Percentiles rank a stretch among this genome's conserved stretches.
These are phyloP conservation scores for Alternaria sp. DNA, from an alignment of 2,329 filamentous ascomycete genomes.

Conservation along the genomic window DNA sequence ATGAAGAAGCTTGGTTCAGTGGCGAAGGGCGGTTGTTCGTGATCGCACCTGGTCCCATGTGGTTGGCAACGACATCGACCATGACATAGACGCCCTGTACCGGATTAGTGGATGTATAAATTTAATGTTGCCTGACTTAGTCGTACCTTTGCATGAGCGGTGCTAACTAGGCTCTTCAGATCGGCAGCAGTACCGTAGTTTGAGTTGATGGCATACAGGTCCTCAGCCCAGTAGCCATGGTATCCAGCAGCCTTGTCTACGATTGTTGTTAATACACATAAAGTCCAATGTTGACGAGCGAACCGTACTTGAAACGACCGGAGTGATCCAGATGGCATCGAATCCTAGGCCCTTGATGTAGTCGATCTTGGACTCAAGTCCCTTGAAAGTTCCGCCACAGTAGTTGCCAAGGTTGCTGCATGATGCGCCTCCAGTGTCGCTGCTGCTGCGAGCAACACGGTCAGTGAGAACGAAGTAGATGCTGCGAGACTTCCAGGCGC, in stretches of 20 bases:
- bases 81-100: constrained; percentile 53
- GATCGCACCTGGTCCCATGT: constrained; percentile 45
- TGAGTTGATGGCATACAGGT: constrained; percentile 57
- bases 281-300: neutral
- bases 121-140: neutral
- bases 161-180: constrained; percentile 54
- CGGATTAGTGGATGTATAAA: constrained; percentile 3
- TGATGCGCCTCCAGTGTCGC: constrained; percentile 38
- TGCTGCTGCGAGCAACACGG: constrained; percentile 43
- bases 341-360: constrained; percentile 61
- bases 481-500: constrained; percentile 46
- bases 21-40: constrained; percentile 37
- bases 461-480: constrained; percentile 49
- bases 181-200: constrained; percentile 58
- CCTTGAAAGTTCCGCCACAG: constrained; percentile 61
- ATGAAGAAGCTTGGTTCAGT: constrained; percentile 34
- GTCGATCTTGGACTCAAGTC: constrained; percentile 57
- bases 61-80: constrained; percentile 61
- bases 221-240: constrained; percentile 59
- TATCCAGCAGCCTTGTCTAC: constrained; percentile 54
- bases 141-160: constrained; percentile 56
- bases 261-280: neutral
- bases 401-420: constrained; percentile 48
- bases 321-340: constrained; percentile 58
- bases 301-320: constrained; percentile 40